Evolutionary conservation across 805 yeast species (phyloP).

Genomic region (Hanseniaspora mollemarum): DNA sequence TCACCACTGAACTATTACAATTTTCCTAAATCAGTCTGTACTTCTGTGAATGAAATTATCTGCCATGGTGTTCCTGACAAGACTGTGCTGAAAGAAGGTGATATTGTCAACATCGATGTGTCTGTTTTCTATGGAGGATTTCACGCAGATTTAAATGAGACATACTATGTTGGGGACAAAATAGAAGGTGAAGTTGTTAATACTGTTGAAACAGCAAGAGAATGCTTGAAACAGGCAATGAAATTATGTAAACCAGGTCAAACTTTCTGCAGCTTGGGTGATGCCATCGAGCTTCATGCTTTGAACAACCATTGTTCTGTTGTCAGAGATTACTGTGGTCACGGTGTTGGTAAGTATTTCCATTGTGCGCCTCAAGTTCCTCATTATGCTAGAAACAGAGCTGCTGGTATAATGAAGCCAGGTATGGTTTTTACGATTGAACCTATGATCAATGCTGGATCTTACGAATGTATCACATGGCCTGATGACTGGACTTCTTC

Average conservation of each 20-base stretch:
- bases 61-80: slow-evolving; percentile 97
- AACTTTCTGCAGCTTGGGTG: slow-evolving; percentile 76
- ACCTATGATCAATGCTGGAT: slow-evolving; percentile 88
- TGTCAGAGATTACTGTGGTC: slow-evolving; percentile 85
- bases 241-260: slow-evolving; percentile 81
- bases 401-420: slow-evolving; percentile 85
- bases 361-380: slow-evolving; percentile 90
- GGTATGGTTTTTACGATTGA: slow-evolving; percentile 96
- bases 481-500: slow-evolving; percentile 96
- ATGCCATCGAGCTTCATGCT: slow-evolving; percentile 79
- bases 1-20: slow-evolving; percentile 90
- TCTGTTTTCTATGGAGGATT: slow-evolving; percentile 74
- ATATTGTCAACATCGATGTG: slow-evolving; percentile 83
- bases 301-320: slow-evolving; percentile 67
- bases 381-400: slow-evolving; percentile 87
- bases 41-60: slow-evolving; percentile 86
- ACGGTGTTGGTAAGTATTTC: slow-evolving; percentile 77
- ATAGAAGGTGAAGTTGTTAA: slow-evolving; percentile 66
- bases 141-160: slow-evolving; percentile 92
- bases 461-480: slow-evolving; percentile 74
- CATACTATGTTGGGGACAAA: slow-evolving; percentile 90
- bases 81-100: slow-evolving; percentile 80
- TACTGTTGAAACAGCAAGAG: slow-evolving; percentile 84
- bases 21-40: slow-evolving; percentile 85
- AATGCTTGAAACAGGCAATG: slow-evolving; percentile 75